Conservation (phyloP, 768 basidiomycete species). For the Hericium rajendrae region DNA sequence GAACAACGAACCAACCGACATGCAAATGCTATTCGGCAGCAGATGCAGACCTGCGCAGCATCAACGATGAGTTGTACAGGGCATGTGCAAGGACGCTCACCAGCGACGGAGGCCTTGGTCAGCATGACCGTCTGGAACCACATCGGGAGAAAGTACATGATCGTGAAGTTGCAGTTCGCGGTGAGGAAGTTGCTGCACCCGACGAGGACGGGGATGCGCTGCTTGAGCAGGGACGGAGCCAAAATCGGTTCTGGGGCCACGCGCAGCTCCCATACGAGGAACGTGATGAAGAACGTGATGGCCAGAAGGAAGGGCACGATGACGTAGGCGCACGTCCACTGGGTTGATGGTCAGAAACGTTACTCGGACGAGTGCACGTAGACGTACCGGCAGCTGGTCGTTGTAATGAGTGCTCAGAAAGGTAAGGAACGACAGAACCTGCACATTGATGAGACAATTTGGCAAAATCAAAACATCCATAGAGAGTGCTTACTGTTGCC, state of each 20-base stretch:
- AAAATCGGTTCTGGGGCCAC: slow-evolving; percentile 65
- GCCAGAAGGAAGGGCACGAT: slow-evolving; percentile 37
- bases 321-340: slow-evolving; percentile 31
- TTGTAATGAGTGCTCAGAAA: slow-evolving; percentile 67
- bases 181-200: slow-evolving; percentile 71
- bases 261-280: slow-evolving; percentile 53
- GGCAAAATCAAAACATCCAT: not conserved
- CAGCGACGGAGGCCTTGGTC: slow-evolving; percentile 56
- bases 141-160: slow-evolving; percentile 74
- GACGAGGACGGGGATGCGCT: slow-evolving; percentile 64
- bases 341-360: not conserved
- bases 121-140: slow-evolving; percentile 78
- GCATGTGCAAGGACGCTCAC: slow-evolving; percentile 24
- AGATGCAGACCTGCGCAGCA: slow-evolving; percentile 41
- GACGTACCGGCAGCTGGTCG: slow-evolving; percentile 47
- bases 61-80: not conserved
- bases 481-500: slow-evolving; percentile 35
- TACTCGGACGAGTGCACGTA: not conserved
- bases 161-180: slow-evolving; percentile 60
- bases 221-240: slow-evolving; percentile 52
- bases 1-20: slow-evolving; percentile 57
- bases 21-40: slow-evolving; percentile 49
- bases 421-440: slow-evolving; percentile 42
- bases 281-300: slow-evolving; percentile 36
- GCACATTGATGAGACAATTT: slow-evolving; percentile 23